phyloP scores from a whole-genome alignment of 495 filamentous ascomycete species.

The Penicillium robsamsonii region DNA sequence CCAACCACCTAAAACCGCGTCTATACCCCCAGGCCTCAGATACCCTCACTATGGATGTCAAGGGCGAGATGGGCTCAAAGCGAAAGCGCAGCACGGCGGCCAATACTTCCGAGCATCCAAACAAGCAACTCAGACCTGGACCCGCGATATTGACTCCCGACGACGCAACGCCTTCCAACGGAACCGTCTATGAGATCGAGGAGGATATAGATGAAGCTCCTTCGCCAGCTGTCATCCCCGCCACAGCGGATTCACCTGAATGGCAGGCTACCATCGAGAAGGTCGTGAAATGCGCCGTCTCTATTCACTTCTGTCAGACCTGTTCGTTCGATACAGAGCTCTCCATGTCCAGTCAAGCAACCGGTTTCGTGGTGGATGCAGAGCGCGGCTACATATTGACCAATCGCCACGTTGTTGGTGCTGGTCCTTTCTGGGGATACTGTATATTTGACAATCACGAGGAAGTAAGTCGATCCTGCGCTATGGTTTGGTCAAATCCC shows the following conservation, averaged over 20 bases:
- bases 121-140: conserved; percentile 55
- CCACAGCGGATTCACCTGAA: conserved; percentile 80
- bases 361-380: conserved; percentile 96
- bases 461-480: conserved; percentile 51
- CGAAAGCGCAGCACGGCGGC: conserved; percentile 59
- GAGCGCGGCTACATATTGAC: conserved; percentile 89
- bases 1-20: background rate
- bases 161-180: conserved; percentile 49
- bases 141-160: conserved; percentile 41
- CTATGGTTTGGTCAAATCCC: background rate
- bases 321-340: conserved; percentile 96
- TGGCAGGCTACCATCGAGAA: conserved; percentile 96
- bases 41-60: conserved; percentile 48
- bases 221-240: conserved; percentile 42
- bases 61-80: conserved; percentile 53
- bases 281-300: conserved; percentile 90
- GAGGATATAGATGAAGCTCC: conserved; percentile 44
- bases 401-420: conserved; percentile 91
- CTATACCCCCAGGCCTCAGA: conserved; percentile 1
- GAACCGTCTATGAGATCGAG: conserved; percentile 48
- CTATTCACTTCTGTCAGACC: conserved; percentile 97
- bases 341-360: conserved; percentile 90
- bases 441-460: conserved; percentile 98
- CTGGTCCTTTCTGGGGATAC: conserved; percentile 96
- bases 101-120: conserved; percentile 49